Percentiles rank a stretch among this genome's conserved stretches.
phyloP scores from a whole-genome alignment of 208 protist genomes.

The Acanthamoeba sp. region DNA sequence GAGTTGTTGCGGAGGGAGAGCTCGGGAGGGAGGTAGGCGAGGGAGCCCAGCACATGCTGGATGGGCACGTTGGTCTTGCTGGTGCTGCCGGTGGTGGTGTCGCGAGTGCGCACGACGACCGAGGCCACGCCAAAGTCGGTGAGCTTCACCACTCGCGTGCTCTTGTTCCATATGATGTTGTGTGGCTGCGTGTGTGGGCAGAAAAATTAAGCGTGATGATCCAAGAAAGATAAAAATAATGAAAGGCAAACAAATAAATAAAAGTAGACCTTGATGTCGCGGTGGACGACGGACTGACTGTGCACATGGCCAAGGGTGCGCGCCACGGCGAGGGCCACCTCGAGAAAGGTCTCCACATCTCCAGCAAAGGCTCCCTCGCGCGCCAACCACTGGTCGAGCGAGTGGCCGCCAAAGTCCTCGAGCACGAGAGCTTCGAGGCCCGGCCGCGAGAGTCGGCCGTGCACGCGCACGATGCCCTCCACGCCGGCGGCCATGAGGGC shows the following conservation, averaged over 20 bases:
- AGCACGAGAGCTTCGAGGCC: conserved; percentile 45
- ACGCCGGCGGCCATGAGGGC: conserved; percentile 13
- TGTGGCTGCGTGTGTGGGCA: conserved; percentile 50
- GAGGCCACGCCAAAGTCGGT: conserved; percentile 49
- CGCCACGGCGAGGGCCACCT: neutral
- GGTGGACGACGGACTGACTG: conserved; percentile 29
- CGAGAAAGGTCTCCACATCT: neutral
- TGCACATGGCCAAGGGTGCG: conserved; percentile 18
- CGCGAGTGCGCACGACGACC: neutral
- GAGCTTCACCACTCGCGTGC: neutral
- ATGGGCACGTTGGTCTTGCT: neutral
- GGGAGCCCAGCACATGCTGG: conserved; percentile 19
- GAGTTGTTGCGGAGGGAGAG: neutral
- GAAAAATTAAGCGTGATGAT: neutral
- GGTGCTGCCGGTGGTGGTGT: too few relatives aligned
- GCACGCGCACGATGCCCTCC: neutral
- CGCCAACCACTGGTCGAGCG: conserved; percentile 50
- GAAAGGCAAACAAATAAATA: neutral
- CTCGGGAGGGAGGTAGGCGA: conserved; percentile 59
- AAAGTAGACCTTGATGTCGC: conserved; percentile 26
- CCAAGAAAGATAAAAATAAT: neutral
- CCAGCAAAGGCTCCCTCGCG: neutral
- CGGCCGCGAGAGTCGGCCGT: conserved; percentile 25
- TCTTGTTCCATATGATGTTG: conserved; percentile 48
- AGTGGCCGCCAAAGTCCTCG: conserved; percentile 43